Evolutionary conservation across 176 grass and related monocot genomes (phyloP).

Genomic region (Zizania latifolia): DNA sequence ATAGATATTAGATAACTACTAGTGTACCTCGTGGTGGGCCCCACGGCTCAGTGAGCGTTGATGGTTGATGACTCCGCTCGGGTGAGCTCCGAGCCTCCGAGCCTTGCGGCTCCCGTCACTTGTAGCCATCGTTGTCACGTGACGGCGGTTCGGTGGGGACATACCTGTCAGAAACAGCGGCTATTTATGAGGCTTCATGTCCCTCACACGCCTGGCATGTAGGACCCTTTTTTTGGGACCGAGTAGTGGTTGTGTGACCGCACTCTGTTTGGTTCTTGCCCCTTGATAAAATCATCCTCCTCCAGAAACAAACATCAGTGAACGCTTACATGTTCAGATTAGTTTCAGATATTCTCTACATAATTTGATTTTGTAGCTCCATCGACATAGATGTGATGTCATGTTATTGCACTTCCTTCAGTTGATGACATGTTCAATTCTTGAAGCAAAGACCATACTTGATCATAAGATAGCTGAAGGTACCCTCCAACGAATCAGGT

Average conservation of each 20-base stretch:
- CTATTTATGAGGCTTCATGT: not conserved
- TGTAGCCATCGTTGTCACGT: not conserved
- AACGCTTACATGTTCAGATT: not conserved
- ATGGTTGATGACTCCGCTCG: not conserved
- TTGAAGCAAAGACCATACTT: conserved; percentile 27
- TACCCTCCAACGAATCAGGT: conserved; percentile 5
- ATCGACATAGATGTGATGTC: no score
- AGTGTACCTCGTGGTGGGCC: conserved; percentile 22
- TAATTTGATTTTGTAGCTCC: no score
- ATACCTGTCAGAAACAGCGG: not conserved
- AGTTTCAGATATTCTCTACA: not conserved
- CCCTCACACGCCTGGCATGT: not conserved
- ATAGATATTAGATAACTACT: conserved; percentile 37
- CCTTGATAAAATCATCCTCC: not conserved
- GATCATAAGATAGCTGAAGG: not conserved
- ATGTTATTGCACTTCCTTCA: not conserved
- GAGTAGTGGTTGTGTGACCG: no score
- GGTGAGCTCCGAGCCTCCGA: not conserved
- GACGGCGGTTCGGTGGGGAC: not conserved
- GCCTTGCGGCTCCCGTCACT: not conserved
- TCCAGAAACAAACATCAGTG: not conserved
- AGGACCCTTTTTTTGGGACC: no score
- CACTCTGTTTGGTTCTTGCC: no score
- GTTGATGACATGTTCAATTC: conserved; percentile 22
- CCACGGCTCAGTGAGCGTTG: not conserved